A percentile compares a stretch with the other conserved stretches of the same genome.
phyloP scores from a whole-genome alignment of 495 filamentous ascomycete genomes.

The Aspergillus leporis region DNA sequence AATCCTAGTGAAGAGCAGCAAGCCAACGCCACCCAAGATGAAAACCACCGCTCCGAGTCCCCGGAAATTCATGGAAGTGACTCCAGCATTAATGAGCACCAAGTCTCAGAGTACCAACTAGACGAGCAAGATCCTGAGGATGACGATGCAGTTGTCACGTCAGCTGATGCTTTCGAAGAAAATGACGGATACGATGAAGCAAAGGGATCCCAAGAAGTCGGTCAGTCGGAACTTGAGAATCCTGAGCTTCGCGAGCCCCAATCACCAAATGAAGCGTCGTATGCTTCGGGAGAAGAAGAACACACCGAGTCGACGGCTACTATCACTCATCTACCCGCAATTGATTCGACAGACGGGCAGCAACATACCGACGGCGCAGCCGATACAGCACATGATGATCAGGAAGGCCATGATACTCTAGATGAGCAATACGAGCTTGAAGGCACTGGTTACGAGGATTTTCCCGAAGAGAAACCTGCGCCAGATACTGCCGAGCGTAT shows the following conservation, averaged over 20 bases:
- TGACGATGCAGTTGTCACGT: not conserved
- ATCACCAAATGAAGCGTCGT: slow-evolving; percentile 17
- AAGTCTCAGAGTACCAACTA: slow-evolving; percentile 8
- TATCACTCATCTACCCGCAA: slow-evolving; percentile 21
- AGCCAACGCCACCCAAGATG: slow-evolving; percentile 4
- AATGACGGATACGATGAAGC: slow-evolving; percentile 2
- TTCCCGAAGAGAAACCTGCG: slow-evolving; percentile 21
- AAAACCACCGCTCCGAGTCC: slow-evolving; percentile 1
- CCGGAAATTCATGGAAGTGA: not conserved
- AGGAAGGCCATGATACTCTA: slow-evolving; percentile 12
- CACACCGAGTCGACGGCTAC: slow-evolving; percentile 37
- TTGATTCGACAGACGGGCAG: slow-evolving; percentile 16
- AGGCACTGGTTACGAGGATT: slow-evolving; percentile 16
- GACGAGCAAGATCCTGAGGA: slow-evolving; percentile 9
- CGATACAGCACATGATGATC: slow-evolving; percentile 11
- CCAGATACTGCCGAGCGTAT: slow-evolving; percentile 10
- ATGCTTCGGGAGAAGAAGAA: slow-evolving; percentile 30
- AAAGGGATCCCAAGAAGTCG: slow-evolving; percentile 5
- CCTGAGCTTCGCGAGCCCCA: slow-evolving; percentile 6
- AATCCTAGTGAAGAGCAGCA: slow-evolving; percentile 15
- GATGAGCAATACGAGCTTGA: slow-evolving; percentile 20
- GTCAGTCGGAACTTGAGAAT: slow-evolving; percentile 11
- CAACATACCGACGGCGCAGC: slow-evolving; percentile 17
- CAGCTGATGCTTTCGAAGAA: slow-evolving; percentile 4
- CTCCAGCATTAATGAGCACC: slow-evolving; percentile 11